These are phyloP conservation scores for Aureobasidium sp. DNA, from an alignment of 2,329 filamentous ascomycete species.

Conservation along the genomic window DNA sequence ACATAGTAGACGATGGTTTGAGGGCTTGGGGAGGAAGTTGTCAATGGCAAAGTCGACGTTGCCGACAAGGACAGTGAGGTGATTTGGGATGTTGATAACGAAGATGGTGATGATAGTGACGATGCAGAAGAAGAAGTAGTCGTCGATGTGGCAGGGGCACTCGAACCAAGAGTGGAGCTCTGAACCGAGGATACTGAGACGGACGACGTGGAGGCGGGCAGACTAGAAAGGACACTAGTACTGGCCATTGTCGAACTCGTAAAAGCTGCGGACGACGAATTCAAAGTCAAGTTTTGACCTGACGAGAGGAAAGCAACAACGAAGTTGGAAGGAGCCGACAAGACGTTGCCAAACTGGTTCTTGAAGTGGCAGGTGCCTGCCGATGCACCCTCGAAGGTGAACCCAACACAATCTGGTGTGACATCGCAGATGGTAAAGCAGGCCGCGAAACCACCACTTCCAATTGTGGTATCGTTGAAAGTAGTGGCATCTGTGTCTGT, in stretches of 20 bases:
- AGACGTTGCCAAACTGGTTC: background rate
- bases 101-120: background rate
- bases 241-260: background rate
- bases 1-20: slow-evolving; percentile 3
- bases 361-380: slow-evolving; percentile 17
- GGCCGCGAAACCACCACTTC: slow-evolving; percentile 16
- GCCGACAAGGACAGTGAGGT: background rate
- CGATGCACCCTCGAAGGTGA: slow-evolving; percentile 14
- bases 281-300: background rate
- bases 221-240: background rate
- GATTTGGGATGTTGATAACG: background rate
- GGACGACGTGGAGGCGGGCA: background rate
- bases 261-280: background rate
- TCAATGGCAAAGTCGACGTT: background rate
- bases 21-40: slow-evolving; percentile 2
- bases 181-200: background rate
- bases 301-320: slow-evolving; percentile 13
- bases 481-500: slow-evolving; percentile 13
- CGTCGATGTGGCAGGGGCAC: background rate
- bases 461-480: background rate
- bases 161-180: background rate
- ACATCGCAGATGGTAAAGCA: slow-evolving; percentile 19
- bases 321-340: slow-evolving; percentile 8
- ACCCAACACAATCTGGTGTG: slow-evolving; percentile 14
- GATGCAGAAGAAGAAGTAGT: background rate